Evolutionary conservation across 75 land plant species (phyloP).

Genomic region (Sequoia sempervirens): DNA sequence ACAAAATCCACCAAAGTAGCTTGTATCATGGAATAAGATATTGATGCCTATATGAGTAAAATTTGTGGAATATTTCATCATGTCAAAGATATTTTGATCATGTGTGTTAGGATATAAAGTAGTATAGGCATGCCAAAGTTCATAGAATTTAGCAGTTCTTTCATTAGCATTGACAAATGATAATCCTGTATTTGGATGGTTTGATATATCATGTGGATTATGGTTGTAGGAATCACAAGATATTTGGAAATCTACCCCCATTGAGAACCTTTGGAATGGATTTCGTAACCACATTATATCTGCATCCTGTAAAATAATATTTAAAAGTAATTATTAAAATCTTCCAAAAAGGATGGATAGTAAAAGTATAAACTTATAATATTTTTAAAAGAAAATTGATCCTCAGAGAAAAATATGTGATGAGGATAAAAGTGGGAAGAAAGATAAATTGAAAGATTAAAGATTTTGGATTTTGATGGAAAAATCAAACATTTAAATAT

Average conservation of each 20-base stretch:
- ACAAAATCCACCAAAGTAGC: constrained; percentile 64
- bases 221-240: constrained; percentile 50
- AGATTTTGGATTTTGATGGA: background rate
- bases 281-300: constrained; percentile 71
- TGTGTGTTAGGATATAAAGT: constrained; percentile 14
- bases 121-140: constrained; percentile 43
- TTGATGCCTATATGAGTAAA: constrained; percentile 30
- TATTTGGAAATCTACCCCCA: constrained; percentile 40
- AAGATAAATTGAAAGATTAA: background rate
- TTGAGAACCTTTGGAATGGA: constrained; percentile 32
- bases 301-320: constrained; percentile 42
- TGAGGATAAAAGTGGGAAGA: background rate
- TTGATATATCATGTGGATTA: constrained; percentile 22
- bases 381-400: background rate
- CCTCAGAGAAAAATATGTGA: background rate
- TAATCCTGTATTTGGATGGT: constrained; percentile 54
- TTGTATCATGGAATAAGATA: constrained; percentile 43
- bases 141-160: constrained; percentile 38
- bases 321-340: background rate
- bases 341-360: too few relatives aligned
- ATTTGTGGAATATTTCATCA: constrained; percentile 25
- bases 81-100: constrained; percentile 57
- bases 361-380: background rate
- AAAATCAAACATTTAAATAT: too few relatives aligned
- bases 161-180: constrained; percentile 39